These are phyloP conservation scores for Pseudognaphalium luteoalbum DNA, from an alignment of 129 eudicot genomes.

Conservation along the genomic window DNA sequence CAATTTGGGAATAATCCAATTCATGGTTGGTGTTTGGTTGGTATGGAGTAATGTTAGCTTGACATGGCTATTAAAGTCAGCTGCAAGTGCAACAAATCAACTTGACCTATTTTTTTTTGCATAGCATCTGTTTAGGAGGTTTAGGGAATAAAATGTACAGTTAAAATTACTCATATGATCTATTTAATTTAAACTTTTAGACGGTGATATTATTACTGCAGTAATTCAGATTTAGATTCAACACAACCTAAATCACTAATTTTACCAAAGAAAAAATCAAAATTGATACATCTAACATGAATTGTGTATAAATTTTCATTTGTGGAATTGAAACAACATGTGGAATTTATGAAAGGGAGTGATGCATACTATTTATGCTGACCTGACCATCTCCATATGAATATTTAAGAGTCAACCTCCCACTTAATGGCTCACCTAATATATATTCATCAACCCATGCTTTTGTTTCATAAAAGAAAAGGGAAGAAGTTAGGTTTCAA, in stretches of 20 bases:
- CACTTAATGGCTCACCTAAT: not conserved
- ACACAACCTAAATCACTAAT: not conserved
- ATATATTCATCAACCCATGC: not conserved
- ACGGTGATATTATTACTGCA: no score
- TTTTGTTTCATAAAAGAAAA: not conserved
- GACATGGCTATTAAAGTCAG: not conserved
- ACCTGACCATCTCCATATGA: not conserved
- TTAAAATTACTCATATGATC: not conserved
- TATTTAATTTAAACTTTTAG: no score
- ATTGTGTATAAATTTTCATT: not conserved
- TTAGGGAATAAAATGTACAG: not conserved
- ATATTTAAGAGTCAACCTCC: not conserved
- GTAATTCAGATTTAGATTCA: not conserved
- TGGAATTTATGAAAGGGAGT: not conserved
- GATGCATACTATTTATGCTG: not conserved
- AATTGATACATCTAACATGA: not conserved
- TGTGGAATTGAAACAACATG: not conserved
- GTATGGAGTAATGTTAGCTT: not conserved
- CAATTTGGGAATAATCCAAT: conserved; percentile 2
- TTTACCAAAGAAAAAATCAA: no score
- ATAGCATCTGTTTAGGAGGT: not conserved
- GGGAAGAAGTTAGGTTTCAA: not conserved
- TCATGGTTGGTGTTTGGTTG: not conserved
- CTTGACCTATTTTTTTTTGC: not conserved
- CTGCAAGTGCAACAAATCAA: not conserved